phyloP scores from a whole-genome alignment of 2,329 filamentous ascomycete species.

The Zymoseptoria pseudotritici region DNA sequence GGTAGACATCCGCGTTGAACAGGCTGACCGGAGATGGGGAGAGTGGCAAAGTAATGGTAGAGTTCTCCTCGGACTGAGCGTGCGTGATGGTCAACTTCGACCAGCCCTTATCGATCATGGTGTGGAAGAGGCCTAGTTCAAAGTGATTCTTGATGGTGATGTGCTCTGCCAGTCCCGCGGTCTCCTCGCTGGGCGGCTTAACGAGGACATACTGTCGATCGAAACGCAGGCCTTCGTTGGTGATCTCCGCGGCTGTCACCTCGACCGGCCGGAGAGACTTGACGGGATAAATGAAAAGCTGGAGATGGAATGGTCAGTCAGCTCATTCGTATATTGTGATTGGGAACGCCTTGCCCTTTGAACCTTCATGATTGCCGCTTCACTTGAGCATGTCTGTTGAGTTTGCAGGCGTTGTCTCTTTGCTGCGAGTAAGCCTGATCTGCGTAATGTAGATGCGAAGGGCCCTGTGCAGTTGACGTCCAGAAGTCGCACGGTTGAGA shows the following conservation, averaged over 20 bases:
- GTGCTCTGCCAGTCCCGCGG: conserved; percentile 26
- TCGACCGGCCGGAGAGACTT: conserved; percentile 28
- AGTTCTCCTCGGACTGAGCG: conserved; percentile 21
- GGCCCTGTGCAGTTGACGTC: neutral
- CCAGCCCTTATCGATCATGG: conserved; percentile 27
- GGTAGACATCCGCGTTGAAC: conserved; percentile 21
- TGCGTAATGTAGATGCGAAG: neutral
- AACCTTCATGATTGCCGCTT: conserved; percentile 23
- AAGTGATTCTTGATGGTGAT: conserved; percentile 31
- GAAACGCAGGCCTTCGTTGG: conserved; percentile 29
- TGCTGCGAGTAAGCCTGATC: neutral
- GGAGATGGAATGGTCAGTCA: conserved; percentile 1
- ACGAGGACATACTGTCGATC: conserved; percentile 30
- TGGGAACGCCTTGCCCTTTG: conserved; percentile 20
- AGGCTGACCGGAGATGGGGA: conserved; percentile 27
- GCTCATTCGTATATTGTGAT: neutral
- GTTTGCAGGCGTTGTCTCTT: neutral
- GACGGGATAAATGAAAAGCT: conserved; percentile 31
- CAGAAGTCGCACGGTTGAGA: neutral
- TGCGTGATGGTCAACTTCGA: conserved; percentile 30
- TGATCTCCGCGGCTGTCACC: conserved; percentile 28
- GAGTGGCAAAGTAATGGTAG: conserved; percentile 22
- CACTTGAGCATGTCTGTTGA: neutral
- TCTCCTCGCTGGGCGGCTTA: conserved; percentile 25
- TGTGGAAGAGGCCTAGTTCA: conserved; percentile 28